Percentiles rank a stretch among this genome's conserved stretches.
These are phyloP conservation scores for Alloascoidea hylecoeti DNA, from an alignment of 805 yeast species.

Conservation along the genomic window DNA sequence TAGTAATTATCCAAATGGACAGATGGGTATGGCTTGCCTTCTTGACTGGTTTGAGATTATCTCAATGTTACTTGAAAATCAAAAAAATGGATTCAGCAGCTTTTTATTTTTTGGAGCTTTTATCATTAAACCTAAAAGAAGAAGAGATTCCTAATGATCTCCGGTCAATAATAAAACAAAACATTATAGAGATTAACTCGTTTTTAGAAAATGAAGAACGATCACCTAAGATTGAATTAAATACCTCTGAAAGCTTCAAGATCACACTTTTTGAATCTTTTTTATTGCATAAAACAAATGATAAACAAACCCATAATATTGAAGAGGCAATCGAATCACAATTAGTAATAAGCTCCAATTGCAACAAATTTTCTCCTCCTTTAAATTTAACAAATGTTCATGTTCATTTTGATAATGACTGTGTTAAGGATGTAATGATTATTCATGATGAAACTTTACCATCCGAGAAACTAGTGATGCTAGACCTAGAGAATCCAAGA, in stretches of 20 bases:
- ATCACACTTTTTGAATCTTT: neutral
- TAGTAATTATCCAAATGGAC: constrained; percentile 23
- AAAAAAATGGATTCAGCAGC: neutral
- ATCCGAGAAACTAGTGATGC: neutral
- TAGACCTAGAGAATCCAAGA: too few relatives aligned
- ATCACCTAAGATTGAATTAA: neutral
- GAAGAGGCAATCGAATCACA: neutral
- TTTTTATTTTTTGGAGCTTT: neutral
- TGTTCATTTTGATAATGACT: neutral
- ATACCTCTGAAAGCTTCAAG: neutral
- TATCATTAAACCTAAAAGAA: neutral
- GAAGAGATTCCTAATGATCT: neutral
- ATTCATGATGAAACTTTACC: neutral
- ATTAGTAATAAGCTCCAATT: neutral
- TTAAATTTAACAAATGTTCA: neutral
- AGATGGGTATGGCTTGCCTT: constrained; percentile 22
- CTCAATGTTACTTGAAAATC: neutral
- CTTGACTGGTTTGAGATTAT: neutral
- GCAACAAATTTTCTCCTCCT: neutral
- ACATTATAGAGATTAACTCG: neutral
- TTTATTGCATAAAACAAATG: neutral
- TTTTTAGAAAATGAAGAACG: neutral
- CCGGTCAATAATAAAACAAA: neutral
- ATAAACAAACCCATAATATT: neutral
- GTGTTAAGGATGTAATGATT: neutral